Percentiles rank a stretch among this genome's conserved stretches.
These are phyloP conservation scores for Thelonectria olida DNA, from an alignment of 2,329 filamentous ascomycete genomes.

Conservation along the genomic window DNA sequence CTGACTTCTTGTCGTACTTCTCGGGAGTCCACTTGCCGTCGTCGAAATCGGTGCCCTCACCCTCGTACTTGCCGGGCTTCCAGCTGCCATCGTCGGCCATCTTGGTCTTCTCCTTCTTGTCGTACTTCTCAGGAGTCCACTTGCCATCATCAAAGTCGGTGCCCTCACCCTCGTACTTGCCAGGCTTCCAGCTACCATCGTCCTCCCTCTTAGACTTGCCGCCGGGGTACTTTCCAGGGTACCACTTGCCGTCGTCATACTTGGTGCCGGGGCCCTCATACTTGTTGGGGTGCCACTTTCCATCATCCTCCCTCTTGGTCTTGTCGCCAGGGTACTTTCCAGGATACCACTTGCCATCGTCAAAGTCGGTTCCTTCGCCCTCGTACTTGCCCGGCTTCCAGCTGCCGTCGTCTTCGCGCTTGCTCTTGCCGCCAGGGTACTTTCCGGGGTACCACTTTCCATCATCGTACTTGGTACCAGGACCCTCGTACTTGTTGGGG, in stretches of 20 bases:
- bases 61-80: background rate
- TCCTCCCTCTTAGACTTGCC: background rate
- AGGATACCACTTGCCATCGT: background rate
- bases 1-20: background rate
- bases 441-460: background rate
- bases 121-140: background rate
- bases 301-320: background rate
- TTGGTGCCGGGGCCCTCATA: background rate
- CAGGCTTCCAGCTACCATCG: background rate
- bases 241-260: background rate
- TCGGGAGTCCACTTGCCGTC: background rate
- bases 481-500: background rate
- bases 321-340: background rate
- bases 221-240: background rate
- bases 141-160: background rate
- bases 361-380: background rate
- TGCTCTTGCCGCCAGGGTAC: background rate
- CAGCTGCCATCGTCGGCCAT: background rate
- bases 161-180: background rate
- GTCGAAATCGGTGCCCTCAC: background rate
- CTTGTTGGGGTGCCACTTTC: background rate
- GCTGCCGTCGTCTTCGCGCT: background rate
- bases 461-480: background rate
- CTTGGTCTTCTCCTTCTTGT: no score
- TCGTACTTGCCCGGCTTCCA: background rate